These are phyloP conservation scores for Lachnellula occidentalis DNA, from an alignment of 2,329 filamentous ascomycete genomes.

Conservation along the genomic window DNA sequence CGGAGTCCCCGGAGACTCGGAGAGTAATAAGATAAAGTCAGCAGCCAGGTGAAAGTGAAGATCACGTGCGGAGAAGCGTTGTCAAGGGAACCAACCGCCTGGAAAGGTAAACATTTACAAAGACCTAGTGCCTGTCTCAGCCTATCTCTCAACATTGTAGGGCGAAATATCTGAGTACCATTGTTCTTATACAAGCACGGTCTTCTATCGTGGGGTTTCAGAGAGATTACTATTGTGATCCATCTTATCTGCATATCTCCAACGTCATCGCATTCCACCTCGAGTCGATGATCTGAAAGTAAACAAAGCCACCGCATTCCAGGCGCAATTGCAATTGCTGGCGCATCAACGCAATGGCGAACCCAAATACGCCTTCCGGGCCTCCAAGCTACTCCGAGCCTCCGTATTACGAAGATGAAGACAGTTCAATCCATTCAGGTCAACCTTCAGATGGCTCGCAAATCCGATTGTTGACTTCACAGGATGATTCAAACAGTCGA, in stretches of 20 bases:
- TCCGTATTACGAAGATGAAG: conserved; percentile 49
- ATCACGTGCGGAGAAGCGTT: too few relatives aligned
- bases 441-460: conserved; percentile 43
- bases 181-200: neutral
- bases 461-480: conserved; percentile 56
- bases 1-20: too few relatives aligned
- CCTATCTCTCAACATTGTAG: neutral
- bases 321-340: neutral
- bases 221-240: neutral
- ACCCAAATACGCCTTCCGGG: conserved; percentile 44
- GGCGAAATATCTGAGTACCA: neutral
- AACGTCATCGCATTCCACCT: neutral
- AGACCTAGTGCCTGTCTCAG: neutral
- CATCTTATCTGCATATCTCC: neutral
- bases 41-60: too few relatives aligned
- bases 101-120: neutral
- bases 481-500: conserved; percentile 48
- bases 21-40: too few relatives aligned
- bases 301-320: conserved; percentile 17
- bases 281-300: conserved; percentile 12
- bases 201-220: neutral
- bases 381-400: conserved; percentile 52
- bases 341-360: conserved; percentile 24
- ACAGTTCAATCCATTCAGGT: conserved; percentile 40
- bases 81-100: neutral